Conservation (phyloP, 2,329 filamentous ascomycete genomes). For the Akanthomyces dipterigenus region DNA sequence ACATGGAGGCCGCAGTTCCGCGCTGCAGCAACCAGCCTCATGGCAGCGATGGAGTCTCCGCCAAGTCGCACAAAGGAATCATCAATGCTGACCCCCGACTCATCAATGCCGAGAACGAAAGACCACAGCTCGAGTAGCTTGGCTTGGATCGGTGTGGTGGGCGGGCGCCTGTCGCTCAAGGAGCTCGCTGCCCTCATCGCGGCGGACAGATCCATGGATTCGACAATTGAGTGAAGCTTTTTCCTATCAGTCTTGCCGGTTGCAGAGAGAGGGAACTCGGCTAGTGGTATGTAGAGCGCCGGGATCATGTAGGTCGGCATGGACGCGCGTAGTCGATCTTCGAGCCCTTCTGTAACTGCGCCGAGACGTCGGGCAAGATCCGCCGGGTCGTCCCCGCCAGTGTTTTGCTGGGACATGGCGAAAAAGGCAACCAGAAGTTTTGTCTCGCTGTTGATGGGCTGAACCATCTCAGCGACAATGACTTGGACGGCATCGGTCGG, state of each 20-base stretch:
- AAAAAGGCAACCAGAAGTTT: background rate
- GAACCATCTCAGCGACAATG: background rate
- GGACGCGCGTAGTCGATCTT: background rate
- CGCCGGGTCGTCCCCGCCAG: background rate
- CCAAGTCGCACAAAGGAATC: background rate
- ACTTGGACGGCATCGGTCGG: no score
- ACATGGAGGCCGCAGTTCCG: background rate
- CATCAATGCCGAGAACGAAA: slow-evolving; percentile 13
- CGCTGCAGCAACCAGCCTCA: background rate
- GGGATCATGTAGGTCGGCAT: background rate
- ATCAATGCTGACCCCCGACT: background rate
- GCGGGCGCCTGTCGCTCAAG: background rate
- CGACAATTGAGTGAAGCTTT: background rate
- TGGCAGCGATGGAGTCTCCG: background rate
- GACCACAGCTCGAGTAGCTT: background rate
- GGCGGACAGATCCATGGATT: background rate
- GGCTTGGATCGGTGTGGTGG: background rate
- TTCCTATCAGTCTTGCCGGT: background rate
- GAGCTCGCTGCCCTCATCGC: no score
- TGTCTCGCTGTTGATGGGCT: background rate
- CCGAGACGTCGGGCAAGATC: background rate
- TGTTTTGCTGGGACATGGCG: background rate
- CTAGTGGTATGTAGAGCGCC: background rate
- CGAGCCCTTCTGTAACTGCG: background rate
- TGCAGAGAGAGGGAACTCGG: background rate